phyloP scores from a whole-genome alignment of 2,329 filamentous ascomycete genomes.

The Diaporthe eres region DNA sequence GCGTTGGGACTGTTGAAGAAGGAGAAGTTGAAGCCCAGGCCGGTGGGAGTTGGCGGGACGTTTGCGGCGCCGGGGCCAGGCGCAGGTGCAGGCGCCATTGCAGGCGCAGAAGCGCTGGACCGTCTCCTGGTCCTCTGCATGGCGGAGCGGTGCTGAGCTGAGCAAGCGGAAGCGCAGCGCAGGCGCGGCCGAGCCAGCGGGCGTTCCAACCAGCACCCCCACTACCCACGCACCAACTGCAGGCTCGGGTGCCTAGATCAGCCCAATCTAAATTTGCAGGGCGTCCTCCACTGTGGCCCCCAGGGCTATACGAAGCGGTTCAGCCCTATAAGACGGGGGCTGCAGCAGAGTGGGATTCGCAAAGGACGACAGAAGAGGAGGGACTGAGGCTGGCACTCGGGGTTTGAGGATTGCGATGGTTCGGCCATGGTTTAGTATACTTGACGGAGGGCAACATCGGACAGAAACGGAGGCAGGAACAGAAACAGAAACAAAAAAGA shows the following conservation, averaged over 20 bases:
- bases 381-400: background rate
- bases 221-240: background rate
- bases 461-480: constrained; percentile 6
- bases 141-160: constrained; percentile 8
- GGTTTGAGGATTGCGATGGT: constrained; percentile 3
- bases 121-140: constrained; percentile 32
- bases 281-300: constrained; percentile 22
- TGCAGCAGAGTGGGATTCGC: constrained; percentile 19
- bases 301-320: background rate
- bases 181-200: constrained; percentile 16
- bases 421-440: constrained; percentile 21
- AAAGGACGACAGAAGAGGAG: constrained; percentile 8
- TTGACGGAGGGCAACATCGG: constrained; percentile 11
- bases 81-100: constrained; percentile 1
- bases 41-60: constrained; percentile 39
- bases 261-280: constrained; percentile 28
- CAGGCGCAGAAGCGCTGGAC: constrained; percentile 25
- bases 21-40: constrained; percentile 40
- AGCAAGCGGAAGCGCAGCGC: background rate
- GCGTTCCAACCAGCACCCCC: constrained; percentile 25
- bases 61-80: constrained; percentile 32
- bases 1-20: constrained; percentile 41
- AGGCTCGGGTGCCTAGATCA: background rate
- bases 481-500: background rate
- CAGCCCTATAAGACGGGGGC: constrained; percentile 26